Evolutionary conservation across 306 rosid species (phyloP).

Genomic region (Echinosophora koreensis): DNA sequence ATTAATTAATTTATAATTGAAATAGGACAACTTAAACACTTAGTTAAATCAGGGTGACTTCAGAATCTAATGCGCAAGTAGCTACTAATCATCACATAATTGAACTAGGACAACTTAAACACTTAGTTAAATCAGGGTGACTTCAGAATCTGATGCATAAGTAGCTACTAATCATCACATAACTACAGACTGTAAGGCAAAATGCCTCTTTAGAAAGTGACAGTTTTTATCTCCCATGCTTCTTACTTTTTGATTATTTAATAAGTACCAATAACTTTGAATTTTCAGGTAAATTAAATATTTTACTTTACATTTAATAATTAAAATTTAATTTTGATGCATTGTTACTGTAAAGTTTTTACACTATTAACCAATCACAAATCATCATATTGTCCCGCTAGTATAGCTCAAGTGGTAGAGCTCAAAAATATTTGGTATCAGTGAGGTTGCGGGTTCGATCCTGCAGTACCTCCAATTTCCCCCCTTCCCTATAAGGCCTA

Average conservation of each 20-base stretch:
- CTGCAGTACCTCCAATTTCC: too few species aligned
- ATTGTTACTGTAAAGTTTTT: too few species aligned
- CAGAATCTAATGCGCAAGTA: neutral
- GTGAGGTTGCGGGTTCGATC: too few species aligned
- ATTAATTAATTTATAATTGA: conserved; percentile 16
- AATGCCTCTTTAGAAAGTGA: neutral
- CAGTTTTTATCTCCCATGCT: neutral
- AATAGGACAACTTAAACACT: neutral
- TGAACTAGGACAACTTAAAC: conserved; percentile 1
- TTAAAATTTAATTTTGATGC: too few species aligned
- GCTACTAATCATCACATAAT: neutral
- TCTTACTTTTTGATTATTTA: too few species aligned
- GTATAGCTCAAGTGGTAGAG: too few species aligned
- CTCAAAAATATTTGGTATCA: too few species aligned
- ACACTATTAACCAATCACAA: too few species aligned
- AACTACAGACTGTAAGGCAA: neutral
- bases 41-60: neutral
- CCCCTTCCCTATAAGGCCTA: too few species aligned
- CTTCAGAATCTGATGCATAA: neutral
- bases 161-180: neutral
- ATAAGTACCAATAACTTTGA: neutral
- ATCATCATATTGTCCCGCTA: too few species aligned
- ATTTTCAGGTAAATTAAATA: neutral
- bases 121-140: neutral
- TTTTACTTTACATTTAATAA: too few species aligned